Evolutionary conservation across 768 basidiomycete genomes (phyloP).

Genomic region (Boletus huronensis): DNA sequence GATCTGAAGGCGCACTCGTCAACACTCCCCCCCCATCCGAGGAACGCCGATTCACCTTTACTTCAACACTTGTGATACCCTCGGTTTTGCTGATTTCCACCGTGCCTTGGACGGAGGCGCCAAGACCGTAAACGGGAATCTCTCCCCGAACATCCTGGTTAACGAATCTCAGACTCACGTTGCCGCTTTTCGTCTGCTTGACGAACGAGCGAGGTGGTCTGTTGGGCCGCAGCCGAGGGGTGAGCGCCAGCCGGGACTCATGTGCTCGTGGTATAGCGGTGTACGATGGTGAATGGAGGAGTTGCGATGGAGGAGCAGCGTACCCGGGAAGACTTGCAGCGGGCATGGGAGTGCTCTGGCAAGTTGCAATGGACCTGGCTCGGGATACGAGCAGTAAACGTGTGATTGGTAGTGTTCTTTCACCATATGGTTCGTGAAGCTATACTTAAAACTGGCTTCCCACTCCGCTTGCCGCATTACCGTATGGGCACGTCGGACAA

Average conservation of each 20-base stretch:
- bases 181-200: constrained; percentile 57
- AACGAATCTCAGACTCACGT: constrained; percentile 46
- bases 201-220: constrained; percentile 49
- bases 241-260: constrained; percentile 53
- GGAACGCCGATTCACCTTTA: constrained; percentile 43
- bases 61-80: constrained; percentile 56
- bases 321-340: constrained; percentile 54
- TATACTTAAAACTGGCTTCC: constrained; percentile 36
- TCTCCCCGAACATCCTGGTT: constrained; percentile 49
- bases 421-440: constrained; percentile 28
- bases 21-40: neutral
- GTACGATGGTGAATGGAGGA: constrained; percentile 49
- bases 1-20: constrained; percentile 37
- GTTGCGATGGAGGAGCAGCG: constrained; percentile 31
- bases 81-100: constrained; percentile 56
- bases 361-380: constrained; percentile 11
- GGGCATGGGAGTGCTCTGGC: constrained; percentile 42
- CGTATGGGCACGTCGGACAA: constrained; percentile 7
- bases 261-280: constrained; percentile 49
- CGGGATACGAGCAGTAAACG: constrained; percentile 14
- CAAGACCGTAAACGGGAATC: constrained; percentile 57
- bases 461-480: constrained; percentile 26
- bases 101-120: constrained; percentile 49
- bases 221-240: constrained; percentile 33
- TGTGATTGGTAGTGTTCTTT: constrained; percentile 18